These are phyloP conservation scores for Anthostomella pinea DNA, from an alignment of 2,329 filamentous ascomycete species.

Conservation along the genomic window DNA sequence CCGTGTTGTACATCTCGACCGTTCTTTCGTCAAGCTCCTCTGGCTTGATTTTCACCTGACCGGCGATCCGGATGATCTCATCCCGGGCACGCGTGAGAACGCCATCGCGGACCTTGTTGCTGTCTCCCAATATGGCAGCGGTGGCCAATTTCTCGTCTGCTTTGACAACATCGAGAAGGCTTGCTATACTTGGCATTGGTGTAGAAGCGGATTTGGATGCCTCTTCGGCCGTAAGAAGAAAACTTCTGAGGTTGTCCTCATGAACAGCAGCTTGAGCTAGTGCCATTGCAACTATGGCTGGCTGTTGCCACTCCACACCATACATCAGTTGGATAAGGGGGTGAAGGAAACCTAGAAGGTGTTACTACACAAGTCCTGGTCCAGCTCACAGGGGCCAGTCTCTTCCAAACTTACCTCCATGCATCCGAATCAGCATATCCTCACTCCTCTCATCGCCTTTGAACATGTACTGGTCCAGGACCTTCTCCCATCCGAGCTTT, in stretches of 20 bases:
- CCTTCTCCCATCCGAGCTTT: slow-evolving; percentile 56
- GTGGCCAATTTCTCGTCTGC: slow-evolving; percentile 53
- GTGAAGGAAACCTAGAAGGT: slow-evolving; percentile 62
- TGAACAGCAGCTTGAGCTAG: slow-evolving; percentile 77
- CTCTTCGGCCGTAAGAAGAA: slow-evolving; percentile 54
- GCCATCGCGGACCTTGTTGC: slow-evolving; percentile 66
- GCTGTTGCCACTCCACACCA: slow-evolving; percentile 78
- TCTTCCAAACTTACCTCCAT: slow-evolving; percentile 47
- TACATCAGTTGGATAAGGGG: slow-evolving; percentile 84
- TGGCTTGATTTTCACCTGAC: slow-evolving; percentile 54
- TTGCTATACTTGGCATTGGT: slow-evolving; percentile 45
- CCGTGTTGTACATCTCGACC: slow-evolving; percentile 66
- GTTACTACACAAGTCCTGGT: slow-evolving; percentile 1
- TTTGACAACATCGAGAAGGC: slow-evolving; percentile 60
- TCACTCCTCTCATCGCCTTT: slow-evolving; percentile 61
- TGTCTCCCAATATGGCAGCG: slow-evolving; percentile 50
- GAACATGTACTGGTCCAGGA: slow-evolving; percentile 68
- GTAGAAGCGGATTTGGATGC: slow-evolving; percentile 34
- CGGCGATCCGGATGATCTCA: slow-evolving; percentile 60
- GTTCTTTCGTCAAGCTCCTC: slow-evolving; percentile 55
- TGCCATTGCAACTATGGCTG: slow-evolving; percentile 75
- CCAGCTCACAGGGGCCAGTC: neutral
- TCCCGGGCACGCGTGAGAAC: slow-evolving; percentile 61
- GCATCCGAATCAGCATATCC: slow-evolving; percentile 67
- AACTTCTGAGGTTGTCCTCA: slow-evolving; percentile 49